Percentiles rank a stretch among this genome's conserved stretches.
Conservation (phyloP, 345 rosid genomes). For the Eucalyptus viminalis region DNA sequence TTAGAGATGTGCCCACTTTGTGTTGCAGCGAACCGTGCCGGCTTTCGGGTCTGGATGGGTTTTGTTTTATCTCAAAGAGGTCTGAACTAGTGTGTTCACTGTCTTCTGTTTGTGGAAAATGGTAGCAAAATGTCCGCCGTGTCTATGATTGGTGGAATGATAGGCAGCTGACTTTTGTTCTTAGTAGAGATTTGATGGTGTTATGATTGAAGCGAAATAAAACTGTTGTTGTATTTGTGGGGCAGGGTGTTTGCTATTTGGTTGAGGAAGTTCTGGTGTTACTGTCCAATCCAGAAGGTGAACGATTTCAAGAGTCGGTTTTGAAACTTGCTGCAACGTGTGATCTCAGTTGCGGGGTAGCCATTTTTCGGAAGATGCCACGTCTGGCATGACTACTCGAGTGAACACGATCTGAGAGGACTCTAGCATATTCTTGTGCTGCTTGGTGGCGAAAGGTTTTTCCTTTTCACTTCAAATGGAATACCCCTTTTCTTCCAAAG, state of each 20-base stretch:
- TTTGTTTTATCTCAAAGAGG: conserved; percentile 3
- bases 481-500: conserved; percentile 34
- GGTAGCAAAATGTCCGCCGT: not conserved
- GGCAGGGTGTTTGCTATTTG: not conserved
- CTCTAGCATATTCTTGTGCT: conserved; percentile 3
- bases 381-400: not conserved
- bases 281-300: not conserved
- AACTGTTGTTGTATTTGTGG: not conserved
- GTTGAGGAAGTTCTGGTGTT: not conserved
- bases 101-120: conserved; percentile 1
- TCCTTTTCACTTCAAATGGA: conserved; percentile 36
- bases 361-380: not conserved
- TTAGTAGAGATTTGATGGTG: not conserved
- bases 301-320: not conserved
- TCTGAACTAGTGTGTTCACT: not conserved
- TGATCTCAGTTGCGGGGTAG: not conserved
- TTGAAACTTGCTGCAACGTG: not conserved
- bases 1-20: conserved; percentile 17
- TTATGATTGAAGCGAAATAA: not conserved
- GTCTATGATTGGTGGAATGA: not conserved
- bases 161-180: not conserved
- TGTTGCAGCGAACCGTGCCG: conserved; percentile 18
- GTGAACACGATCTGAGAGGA: not conserved
- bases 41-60: conserved; percentile 6
- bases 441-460: not conserved